Percentiles rank a stretch among this genome's conserved stretches.
These are phyloP conservation scores for Lachnellula arida DNA, from an alignment of 2,329 filamentous ascomycete genomes.

Conservation along the genomic window DNA sequence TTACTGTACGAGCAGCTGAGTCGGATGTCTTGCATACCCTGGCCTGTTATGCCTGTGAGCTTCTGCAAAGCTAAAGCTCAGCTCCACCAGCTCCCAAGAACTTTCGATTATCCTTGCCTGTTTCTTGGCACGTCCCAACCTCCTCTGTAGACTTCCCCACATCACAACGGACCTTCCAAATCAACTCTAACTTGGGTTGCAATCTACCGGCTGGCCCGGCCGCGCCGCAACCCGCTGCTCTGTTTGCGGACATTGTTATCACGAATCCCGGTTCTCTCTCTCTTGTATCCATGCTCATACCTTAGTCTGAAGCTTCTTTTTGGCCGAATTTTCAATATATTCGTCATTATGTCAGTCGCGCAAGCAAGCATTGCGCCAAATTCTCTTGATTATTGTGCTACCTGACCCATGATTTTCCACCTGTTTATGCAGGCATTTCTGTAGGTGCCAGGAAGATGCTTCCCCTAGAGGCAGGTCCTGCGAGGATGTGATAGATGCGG, in stretches of 20 bases:
- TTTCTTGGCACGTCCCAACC: background rate
- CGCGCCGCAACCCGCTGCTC: background rate
- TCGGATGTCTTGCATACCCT: too few relatives aligned
- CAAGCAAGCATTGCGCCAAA: background rate
- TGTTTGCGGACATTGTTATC: background rate
- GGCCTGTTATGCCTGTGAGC: too few relatives aligned
- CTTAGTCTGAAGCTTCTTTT: background rate
- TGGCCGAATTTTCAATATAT: background rate
- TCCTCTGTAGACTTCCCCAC: background rate
- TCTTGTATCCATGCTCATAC: background rate
- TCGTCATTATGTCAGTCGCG: constrained; percentile 5
- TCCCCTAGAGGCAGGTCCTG: background rate
- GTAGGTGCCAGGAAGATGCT: background rate
- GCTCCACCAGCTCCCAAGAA: too few relatives aligned
- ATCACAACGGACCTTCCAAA: constrained; percentile 7
- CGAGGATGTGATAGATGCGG: background rate
- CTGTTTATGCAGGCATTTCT: background rate
- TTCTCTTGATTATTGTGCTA: background rate
- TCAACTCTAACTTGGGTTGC: background rate
- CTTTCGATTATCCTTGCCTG: background rate
- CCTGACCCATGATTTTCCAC: background rate
- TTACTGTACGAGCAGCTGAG: too few relatives aligned
- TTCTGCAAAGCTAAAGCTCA: too few relatives aligned
- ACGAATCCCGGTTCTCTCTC: background rate
- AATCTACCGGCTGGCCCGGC: background rate